phyloP scores from a whole-genome alignment of 352 stramenopile species.

The Phytopythium mirpurense region DNA sequence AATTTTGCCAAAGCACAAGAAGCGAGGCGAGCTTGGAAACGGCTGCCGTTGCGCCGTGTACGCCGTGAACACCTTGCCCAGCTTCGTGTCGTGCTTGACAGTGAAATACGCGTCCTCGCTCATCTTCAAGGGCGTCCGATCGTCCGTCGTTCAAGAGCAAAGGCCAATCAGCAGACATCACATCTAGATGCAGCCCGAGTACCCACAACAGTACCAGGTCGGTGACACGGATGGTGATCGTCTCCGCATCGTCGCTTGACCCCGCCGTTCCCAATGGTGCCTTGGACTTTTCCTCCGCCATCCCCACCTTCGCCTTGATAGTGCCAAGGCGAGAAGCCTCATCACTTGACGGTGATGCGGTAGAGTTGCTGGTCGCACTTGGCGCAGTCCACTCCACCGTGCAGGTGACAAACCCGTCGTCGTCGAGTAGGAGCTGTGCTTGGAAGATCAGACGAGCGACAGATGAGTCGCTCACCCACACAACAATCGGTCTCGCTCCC shows the following conservation, averaged over 20 bases:
- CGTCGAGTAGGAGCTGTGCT: not conserved
- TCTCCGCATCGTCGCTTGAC: not conserved
- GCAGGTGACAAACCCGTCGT: not conserved
- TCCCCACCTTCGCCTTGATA: not conserved
- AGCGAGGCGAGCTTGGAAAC: not conserved
- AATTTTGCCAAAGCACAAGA: not conserved
- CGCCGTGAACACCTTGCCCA: slow-evolving; percentile 1
- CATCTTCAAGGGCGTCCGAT: not conserved
- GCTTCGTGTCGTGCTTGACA: not conserved
- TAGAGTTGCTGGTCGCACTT: too few species aligned
- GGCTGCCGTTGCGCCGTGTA: not conserved
- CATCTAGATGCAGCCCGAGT: too few species aligned
- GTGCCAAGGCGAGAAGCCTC: not conserved
- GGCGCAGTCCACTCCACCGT: not conserved
- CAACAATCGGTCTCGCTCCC: not conserved
- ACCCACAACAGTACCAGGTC: not conserved
- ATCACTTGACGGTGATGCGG: not conserved
- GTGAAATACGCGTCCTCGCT: slow-evolving; percentile 1
- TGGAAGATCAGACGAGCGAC: not conserved
- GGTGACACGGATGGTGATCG: not conserved
- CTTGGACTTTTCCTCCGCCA: not conserved
- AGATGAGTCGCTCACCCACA: not conserved
- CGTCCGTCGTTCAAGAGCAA: too few species aligned
- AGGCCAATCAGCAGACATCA: too few species aligned
- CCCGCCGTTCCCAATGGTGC: not conserved